A percentile compares a stretch with the other conserved stretches of the same genome.
These are phyloP conservation scores for Fusarium odoratissimum DNA, from an alignment of 2,329 filamentous ascomycete genomes.

Conservation along the genomic window DNA sequence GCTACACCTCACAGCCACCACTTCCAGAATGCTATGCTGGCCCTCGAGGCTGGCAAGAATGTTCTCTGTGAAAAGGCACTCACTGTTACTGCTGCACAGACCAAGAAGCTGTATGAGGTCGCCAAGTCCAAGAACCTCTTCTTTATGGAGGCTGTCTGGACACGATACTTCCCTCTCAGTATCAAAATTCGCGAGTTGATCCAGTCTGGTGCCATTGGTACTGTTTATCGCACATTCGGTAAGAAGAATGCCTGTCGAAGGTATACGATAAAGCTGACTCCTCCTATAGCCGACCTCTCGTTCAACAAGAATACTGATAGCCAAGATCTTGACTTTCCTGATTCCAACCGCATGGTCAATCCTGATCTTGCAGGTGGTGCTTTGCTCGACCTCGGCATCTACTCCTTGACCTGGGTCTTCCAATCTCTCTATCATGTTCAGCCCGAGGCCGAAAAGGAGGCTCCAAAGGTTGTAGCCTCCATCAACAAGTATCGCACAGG, in stretches of 20 bases:
- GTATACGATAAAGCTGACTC: conserved; percentile 10
- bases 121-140: conserved; percentile 79
- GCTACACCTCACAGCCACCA: conserved; percentile 93
- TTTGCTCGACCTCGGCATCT: conserved; percentile 87
- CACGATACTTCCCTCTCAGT: conserved; percentile 86
- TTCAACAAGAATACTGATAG: conserved; percentile 70
- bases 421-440: conserved; percentile 88
- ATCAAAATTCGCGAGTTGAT: conserved; percentile 78
- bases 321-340: conserved; percentile 65
- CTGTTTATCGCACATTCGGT: conserved; percentile 70
- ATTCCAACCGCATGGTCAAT: conserved; percentile 83
- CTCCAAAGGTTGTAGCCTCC: conserved; percentile 75
- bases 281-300: conserved; percentile 65
- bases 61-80: conserved; percentile 93
- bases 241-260: conserved; percentile 35
- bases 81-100: conserved; percentile 83
- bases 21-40: conserved; percentile 91
- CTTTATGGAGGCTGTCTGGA: conserved; percentile 92
- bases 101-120: conserved; percentile 76
- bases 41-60: conserved; percentile 84
- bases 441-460: conserved; percentile 72
- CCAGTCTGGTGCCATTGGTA: conserved; percentile 65
- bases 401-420: conserved; percentile 91
- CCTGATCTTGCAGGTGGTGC: conserved; percentile 84
- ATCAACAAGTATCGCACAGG: conserved; percentile 80